Evolutionary conservation across 805 yeast genomes (phyloP), one percentile per base, ranked within the genome.

Genomic region (Cyberlindnera sargentensis): DNA sequence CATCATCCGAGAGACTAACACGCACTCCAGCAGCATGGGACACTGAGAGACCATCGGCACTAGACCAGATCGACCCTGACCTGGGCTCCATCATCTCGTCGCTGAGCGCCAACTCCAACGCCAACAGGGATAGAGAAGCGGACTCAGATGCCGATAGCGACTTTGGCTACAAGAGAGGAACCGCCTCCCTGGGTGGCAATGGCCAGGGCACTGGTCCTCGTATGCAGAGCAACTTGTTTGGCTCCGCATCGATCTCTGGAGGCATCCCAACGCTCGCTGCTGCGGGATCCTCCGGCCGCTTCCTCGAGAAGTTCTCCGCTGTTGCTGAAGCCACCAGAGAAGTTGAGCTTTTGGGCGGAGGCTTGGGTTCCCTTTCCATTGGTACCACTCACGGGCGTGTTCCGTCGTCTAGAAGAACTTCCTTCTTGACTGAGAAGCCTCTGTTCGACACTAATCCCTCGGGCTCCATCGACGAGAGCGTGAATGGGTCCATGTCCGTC

Each of bases 251-350:
- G 2, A 75, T 80, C 32, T 71, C 78, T 42, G 81, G 79, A 15
- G 80, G 78, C 7, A 37, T 44, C 11, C 64, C 55, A 45, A 49
- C 55, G 47, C 51, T 49, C 29, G 37, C 61, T 31, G 54, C 56
- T 32, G 24, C 50, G 30, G 34, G 60, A 4, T 42, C 48, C 2
- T 51, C 64, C 6, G 65, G 70, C 20, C 67, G 75, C 39, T 81
- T 81, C 53, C 63, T 81, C 48, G 81, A 77, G 48, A 80, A 79
- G 61, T 81, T 81, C 54, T 67, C 82, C 6, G 66, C 78, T 2
- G 82, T 81, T 15, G 82, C 84, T 6, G 86, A 81, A 44, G 82
- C 83, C 39, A 81, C 88, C 0, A 68, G 83, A 53, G 88, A 81
- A 50, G 68, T 80, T 37, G 86, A 80, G 51, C 51, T 72, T 10